These are phyloP conservation scores for Penicillium sp. DNA, from an alignment of 2,329 filamentous ascomycete species.

Conservation along the genomic window DNA sequence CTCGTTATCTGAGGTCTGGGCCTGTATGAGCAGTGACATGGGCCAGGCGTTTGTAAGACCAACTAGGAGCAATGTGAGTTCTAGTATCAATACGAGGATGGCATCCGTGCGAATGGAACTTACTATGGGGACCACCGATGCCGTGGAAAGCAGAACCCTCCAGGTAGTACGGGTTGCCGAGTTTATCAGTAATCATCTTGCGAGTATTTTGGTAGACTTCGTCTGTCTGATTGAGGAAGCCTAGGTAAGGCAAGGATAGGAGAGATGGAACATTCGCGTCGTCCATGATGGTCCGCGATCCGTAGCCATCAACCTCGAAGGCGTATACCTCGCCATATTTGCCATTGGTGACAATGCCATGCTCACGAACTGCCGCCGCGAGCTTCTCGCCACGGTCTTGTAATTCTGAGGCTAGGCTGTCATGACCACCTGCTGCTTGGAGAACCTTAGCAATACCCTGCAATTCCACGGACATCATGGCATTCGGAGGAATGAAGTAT, in stretches of 20 bases:
- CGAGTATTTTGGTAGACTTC: slow-evolving; percentile 84
- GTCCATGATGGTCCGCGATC: slow-evolving; percentile 63
- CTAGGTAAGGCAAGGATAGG: slow-evolving; percentile 59
- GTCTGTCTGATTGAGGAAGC: slow-evolving; percentile 60
- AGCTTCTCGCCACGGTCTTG: slow-evolving; percentile 64
- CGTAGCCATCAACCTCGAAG: slow-evolving; percentile 66
- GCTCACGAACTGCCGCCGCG: slow-evolving; percentile 74
- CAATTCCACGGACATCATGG: slow-evolving; percentile 91
- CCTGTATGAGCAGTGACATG: slow-evolving; percentile 90
- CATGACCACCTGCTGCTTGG: slow-evolving; percentile 56
- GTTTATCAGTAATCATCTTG: slow-evolving; percentile 72
- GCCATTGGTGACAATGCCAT: slow-evolving; percentile 64
- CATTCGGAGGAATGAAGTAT: slow-evolving; percentile 93
- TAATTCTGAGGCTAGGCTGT: slow-evolving; percentile 50
- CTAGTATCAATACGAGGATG: not conserved
- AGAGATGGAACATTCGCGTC: slow-evolving; percentile 66
- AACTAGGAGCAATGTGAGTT: slow-evolving; percentile 47
- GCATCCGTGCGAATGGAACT: slow-evolving; percentile 20
- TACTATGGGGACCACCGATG: slow-evolving; percentile 75
- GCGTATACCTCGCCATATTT: slow-evolving; percentile 62
- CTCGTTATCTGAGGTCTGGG: slow-evolving; percentile 82
- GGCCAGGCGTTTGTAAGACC: slow-evolving; percentile 93
- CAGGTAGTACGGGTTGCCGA: slow-evolving; percentile 86
- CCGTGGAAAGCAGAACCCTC: slow-evolving; percentile 75
- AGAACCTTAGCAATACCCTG: slow-evolving; percentile 71